Conservation (phyloP, 495 filamentous ascomycete species). For the Aspergillus olivimuriae region DNA sequence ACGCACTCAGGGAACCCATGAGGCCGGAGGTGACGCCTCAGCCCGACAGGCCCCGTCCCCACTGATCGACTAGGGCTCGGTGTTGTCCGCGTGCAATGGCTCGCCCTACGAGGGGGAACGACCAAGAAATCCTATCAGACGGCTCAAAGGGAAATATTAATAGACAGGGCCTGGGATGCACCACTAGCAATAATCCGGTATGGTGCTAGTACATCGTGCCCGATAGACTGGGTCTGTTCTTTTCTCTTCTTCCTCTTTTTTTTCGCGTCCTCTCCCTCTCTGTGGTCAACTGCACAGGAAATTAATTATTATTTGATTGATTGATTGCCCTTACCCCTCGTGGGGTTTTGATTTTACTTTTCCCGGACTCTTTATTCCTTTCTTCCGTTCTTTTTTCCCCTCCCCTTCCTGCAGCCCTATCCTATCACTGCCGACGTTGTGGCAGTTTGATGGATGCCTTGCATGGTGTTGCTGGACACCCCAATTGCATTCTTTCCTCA, state of each 20-base stretch:
- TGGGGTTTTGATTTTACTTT: conserved; percentile 5
- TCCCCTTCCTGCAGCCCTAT: conserved; percentile 3
- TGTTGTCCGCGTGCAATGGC: conserved; percentile 5
- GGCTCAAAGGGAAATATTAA: too few species aligned
- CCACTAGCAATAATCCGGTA: conserved; percentile 5
- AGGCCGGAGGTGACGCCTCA: conserved; percentile 2
- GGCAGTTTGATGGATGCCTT: conserved; percentile 7
- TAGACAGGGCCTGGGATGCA: too few species aligned
- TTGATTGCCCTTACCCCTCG: too few species aligned
- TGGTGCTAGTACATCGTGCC: conserved; percentile 8
- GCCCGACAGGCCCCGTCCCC: conserved; percentile 9
- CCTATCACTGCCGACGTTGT: too few species aligned
- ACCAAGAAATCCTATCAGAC: too few species aligned
- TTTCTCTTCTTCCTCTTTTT: too few species aligned
- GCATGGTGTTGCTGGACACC: too few species aligned
- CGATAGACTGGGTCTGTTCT: conserved; percentile 2
- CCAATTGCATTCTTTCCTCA: neutral
- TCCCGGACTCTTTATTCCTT: neutral
- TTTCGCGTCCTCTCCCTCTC: too few species aligned
- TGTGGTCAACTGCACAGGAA: too few species aligned
- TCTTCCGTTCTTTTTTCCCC: neutral
- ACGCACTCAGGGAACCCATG: too few species aligned
- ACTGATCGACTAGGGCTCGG: conserved; percentile 13
- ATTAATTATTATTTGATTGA: too few species aligned
- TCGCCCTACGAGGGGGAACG: conserved; percentile 6